Evolutionary conservation across 2,329 filamentous ascomycete genomes (phyloP), one percentile per base, ranked within the genome.

Genomic region (Nothophoma quercina): DNA sequence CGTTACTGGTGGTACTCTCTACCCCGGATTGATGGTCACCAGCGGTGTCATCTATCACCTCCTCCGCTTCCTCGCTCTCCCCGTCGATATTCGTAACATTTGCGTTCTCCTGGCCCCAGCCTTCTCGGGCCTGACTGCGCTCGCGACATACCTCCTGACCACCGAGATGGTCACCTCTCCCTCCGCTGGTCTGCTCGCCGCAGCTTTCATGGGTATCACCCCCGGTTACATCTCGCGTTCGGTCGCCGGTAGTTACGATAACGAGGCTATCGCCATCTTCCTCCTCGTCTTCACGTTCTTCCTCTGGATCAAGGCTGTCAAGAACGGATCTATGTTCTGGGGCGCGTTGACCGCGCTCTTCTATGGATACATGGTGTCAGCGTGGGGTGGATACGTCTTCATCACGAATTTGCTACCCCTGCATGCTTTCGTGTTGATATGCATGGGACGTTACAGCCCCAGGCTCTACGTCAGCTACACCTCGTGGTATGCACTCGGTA

Each of bases 291-390:
- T 96, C 76, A 99, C 95, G 73, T 99, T 99, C 79, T 99, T 88
- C 79, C 85, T 99, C 45, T 99, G 95, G 95, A 96, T 99, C 79
- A 98, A 98, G 84, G 91, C 95, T 16, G 84, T 99, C 64, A 99
- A 99, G 82, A 85, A 92, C 52, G 95, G 95, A 21, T 98, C 95
- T 42, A 92, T 96, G 75, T 90, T 97, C 77, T 99, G 93, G 93
- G 93, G 92, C 65, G 93, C 91, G 29, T 82, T 97, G 58, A 95
- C 93, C 66, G 95, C 95, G 34, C 83, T 99, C 48, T 98, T 96
- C 79, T 99, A 99, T 78, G 95, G 95, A 71, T 99, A 99, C 86
- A 99, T 99, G 95, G 95, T 99, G 60, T 95, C 93, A 40, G 96
- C 96, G 15, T 99, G 95, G 95, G 95, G 95, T 83, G 95, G 95